Evolutionary conservation across 768 basidiomycete species (phyloP).

Genomic region (Mycena chlorophos): DNA sequence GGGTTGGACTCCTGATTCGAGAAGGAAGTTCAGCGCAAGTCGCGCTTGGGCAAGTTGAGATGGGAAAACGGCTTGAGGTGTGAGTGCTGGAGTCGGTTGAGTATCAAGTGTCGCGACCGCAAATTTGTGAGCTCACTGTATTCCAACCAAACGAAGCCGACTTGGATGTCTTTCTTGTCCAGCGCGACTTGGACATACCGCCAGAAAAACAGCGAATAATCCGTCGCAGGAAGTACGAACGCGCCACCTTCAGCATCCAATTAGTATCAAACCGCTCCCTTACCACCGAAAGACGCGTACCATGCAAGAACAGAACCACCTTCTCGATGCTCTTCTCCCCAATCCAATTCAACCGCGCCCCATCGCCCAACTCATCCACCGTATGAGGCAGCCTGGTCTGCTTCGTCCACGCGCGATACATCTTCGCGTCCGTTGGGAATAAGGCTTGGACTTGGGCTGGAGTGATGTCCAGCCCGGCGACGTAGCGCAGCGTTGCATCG

Average conservation of each 20-base stretch:
- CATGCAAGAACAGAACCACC: slow-evolving; percentile 36
- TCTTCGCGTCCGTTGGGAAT: slow-evolving; percentile 23
- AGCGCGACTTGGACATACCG: slow-evolving; percentile 29
- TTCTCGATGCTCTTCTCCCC: slow-evolving; percentile 31
- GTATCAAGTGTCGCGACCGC: not conserved
- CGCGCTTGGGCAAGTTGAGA: slow-evolving; percentile 32
- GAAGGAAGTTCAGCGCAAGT: slow-evolving; percentile 31
- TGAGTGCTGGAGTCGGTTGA: slow-evolving; percentile 24
- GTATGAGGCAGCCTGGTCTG: slow-evolving; percentile 14
- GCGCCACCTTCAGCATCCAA: slow-evolving; percentile 41
- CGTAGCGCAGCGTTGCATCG: slow-evolving; percentile 9
- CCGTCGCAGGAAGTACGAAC: slow-evolving; percentile 28
- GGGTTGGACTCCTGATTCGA: slow-evolving; percentile 31
- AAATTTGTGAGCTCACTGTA: slow-evolving; percentile 35
- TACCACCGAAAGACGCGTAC: slow-evolving; percentile 24
- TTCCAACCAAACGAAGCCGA: slow-evolving; percentile 32
- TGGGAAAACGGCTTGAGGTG: slow-evolving; percentile 30
- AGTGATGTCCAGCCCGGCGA: slow-evolving; percentile 8
- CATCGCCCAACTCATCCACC: slow-evolving; percentile 30
- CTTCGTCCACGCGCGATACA: slow-evolving; percentile 25
- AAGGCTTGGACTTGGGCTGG: slow-evolving; percentile 29
- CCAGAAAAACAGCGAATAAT: slow-evolving; percentile 29
- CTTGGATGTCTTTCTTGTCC: slow-evolving; percentile 23
- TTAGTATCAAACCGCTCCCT: no score
- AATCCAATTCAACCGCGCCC: slow-evolving; percentile 34